A percentile compares a stretch with the other conserved stretches of the same genome.
phyloP scores from a whole-genome alignment of 139 green algal species.

The Tetraselmis chui region DNA sequence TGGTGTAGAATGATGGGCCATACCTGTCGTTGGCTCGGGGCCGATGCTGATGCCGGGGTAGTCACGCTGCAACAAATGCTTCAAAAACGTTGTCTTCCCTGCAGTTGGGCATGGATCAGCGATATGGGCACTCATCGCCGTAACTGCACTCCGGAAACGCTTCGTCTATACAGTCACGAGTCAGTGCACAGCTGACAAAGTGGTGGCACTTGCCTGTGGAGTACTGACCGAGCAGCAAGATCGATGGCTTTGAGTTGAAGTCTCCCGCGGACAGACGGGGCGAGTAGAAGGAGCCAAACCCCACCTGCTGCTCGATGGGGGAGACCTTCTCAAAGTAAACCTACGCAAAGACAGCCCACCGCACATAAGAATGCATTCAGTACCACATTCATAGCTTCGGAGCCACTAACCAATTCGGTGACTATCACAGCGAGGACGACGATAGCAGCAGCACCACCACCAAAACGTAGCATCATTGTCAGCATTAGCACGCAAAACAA shows the following conservation, averaged over 20 bases:
- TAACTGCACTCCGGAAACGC: no score
- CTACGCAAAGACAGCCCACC: neutral
- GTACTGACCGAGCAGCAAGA: constrained; percentile 23
- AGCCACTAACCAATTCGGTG: no score
- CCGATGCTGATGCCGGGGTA: constrained; percentile 14
- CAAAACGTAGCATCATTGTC: no score
- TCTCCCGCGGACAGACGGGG: constrained; percentile 3
- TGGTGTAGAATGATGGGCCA: neutral
- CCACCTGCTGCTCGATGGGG: neutral
- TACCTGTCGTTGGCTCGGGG: constrained; percentile 15
- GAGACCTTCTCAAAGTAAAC: neutral
- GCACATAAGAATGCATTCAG: no score
- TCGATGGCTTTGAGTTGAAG: constrained; percentile 10
- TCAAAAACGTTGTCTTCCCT: constrained; percentile 19
- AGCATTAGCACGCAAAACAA: no score
- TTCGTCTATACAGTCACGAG: no score
- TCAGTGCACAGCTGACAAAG: no score
- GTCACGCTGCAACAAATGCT: constrained; percentile 9
- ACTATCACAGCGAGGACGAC: no score
- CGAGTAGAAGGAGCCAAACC: neutral
- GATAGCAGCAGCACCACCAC: no score
- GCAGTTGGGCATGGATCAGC: no score
- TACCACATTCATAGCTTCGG: no score
- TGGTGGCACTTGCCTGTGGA: neutral
- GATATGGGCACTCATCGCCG: no score